Evolutionary conservation across 148 eudicot genomes (phyloP).

Genomic region (Polygonum aviculare): DNA sequence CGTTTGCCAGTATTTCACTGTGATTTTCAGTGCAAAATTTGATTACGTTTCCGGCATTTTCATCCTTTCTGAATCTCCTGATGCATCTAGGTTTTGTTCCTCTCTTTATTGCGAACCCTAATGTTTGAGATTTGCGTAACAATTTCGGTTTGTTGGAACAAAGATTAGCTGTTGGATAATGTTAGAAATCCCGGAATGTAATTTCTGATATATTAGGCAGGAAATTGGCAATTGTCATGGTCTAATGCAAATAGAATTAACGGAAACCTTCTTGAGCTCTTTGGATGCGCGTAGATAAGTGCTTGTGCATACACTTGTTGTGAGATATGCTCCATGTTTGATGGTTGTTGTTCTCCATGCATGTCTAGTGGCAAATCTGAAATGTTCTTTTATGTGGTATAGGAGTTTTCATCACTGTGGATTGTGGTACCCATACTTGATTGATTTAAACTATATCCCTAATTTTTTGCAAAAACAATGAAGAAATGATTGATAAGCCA

Average conservation of each 20-base stretch:
- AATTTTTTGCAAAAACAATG: not conserved
- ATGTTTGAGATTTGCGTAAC: not conserved
- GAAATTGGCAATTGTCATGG: not conserved
- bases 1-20: not conserved
- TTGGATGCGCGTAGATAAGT: not conserved
- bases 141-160: not conserved
- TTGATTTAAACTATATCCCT: not conserved
- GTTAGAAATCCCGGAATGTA: not conserved
- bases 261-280: conserved; percentile 4
- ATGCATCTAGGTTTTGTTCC: not conserved
- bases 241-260: not conserved
- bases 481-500: not conserved
- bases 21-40: not conserved
- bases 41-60: not conserved
- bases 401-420: not conserved
- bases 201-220: not conserved
- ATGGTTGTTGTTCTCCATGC: not conserved
- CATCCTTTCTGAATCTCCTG: not conserved
- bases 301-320: not conserved
- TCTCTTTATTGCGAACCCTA: not conserved
- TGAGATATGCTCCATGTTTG: not conserved
- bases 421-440: not conserved
- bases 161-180: not conserved
- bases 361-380: not conserved
- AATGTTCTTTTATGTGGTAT: not conserved